Percentiles rank a stretch among this genome's conserved stretches.
Conservation (phyloP, 2,329 filamentous ascomycete genomes). For the Aspergillus phoenicis region DNA sequence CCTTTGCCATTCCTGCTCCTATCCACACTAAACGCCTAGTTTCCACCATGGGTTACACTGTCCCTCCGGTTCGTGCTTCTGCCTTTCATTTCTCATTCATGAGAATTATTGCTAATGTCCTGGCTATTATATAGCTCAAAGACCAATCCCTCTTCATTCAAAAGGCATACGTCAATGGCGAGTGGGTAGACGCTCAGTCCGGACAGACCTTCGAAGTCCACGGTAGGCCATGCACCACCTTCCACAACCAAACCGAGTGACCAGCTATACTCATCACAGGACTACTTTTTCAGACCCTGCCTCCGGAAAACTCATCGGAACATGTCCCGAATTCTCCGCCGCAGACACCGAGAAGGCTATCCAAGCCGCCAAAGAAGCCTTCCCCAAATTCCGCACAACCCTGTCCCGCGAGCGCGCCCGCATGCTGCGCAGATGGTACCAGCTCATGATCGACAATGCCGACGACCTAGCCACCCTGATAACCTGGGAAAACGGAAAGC, state of each 20-base stretch:
- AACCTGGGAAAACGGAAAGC: conserved; percentile 72
- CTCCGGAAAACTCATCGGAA: conserved; percentile 77
- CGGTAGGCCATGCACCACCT: conserved; percentile 48
- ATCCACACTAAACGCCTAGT: conserved; percentile 37
- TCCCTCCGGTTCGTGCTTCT: conserved; percentile 39
- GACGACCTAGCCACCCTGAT: conserved; percentile 68
- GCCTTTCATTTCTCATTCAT: background rate
- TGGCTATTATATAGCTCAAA: conserved; percentile 59
- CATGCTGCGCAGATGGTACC: conserved; percentile 68
- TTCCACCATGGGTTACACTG: conserved; percentile 46
- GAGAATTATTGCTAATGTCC: conserved; percentile 5
- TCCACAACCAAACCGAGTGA: background rate
- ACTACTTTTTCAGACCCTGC: conserved; percentile 66
- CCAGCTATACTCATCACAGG: background rate
- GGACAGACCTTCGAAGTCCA: conserved; percentile 89
- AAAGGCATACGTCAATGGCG: conserved; percentile 83
- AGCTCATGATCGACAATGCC: conserved; percentile 66
- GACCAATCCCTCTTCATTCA: conserved; percentile 82
- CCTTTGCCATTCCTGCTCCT: conserved; percentile 36
- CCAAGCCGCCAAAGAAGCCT: conserved; percentile 74
- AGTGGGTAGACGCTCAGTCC: conserved; percentile 84
- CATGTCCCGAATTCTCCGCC: conserved; percentile 76
- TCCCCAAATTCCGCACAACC: conserved; percentile 62
- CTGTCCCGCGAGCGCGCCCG: conserved; percentile 63
- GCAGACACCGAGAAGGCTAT: conserved; percentile 82